Evolutionary conservation across 164 flowering plant species (phyloP).

Genomic region (Sextonia rubra): DNA sequence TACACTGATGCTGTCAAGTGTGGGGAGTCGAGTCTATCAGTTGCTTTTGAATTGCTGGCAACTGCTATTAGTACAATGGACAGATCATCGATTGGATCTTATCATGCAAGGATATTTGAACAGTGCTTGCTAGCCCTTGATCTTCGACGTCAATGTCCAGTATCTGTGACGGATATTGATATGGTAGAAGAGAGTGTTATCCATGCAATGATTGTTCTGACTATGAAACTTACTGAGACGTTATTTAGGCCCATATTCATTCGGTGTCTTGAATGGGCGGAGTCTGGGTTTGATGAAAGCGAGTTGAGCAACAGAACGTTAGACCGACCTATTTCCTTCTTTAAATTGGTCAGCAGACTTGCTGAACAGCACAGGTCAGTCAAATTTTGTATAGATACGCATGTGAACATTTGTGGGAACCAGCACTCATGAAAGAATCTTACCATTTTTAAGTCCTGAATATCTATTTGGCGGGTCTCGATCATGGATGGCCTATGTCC

Average conservation of each 20-base stretch:
- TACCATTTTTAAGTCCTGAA: too few relatives aligned
- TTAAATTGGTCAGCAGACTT: slow-evolving; percentile 67
- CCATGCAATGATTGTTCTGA: slow-evolving; percentile 50
- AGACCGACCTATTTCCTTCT: slow-evolving; percentile 63
- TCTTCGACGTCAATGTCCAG: slow-evolving; percentile 65
- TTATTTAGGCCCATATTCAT: slow-evolving; percentile 88
- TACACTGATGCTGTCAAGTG: slow-evolving; percentile 47
- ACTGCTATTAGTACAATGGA: slow-evolving; percentile 54
- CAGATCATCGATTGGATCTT: slow-evolving; percentile 47
- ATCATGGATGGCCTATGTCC: too few relatives aligned
- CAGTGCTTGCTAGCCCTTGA: slow-evolving; percentile 78
- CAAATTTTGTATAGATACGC: neutral
- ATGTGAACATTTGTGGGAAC: too few relatives aligned
- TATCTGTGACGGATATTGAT: slow-evolving; percentile 44
- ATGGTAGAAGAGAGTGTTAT: slow-evolving; percentile 59
- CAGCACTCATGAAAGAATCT: too few relatives aligned
- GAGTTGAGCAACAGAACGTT: slow-evolving; percentile 20
- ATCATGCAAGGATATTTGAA: slow-evolving; percentile 62
- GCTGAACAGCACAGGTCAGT: slow-evolving; percentile 75
- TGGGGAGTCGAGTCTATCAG: slow-evolving; percentile 60
- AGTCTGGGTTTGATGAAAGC: slow-evolving; percentile 38
- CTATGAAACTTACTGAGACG: slow-evolving; percentile 81
- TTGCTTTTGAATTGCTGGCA: slow-evolving; percentile 62
- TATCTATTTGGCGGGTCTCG: too few relatives aligned
- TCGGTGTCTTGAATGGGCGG: slow-evolving; percentile 83